Base-by-base conservation (phyloP, 768 basidiomycete species). In the Kwoniella newhampshirensis region DNA sequence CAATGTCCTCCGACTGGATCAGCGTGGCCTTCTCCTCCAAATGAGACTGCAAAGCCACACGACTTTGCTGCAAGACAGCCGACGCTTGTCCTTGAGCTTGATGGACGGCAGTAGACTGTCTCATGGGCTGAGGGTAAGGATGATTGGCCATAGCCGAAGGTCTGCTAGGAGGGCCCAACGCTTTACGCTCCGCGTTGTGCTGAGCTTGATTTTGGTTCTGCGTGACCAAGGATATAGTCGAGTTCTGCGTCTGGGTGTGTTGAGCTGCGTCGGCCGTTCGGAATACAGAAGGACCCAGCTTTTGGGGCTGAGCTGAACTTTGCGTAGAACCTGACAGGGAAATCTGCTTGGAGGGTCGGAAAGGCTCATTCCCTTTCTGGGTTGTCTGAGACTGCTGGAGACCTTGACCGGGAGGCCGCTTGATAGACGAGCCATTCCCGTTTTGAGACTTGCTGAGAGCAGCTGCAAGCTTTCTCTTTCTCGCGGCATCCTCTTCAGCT, bases 1-100 rank as follows among this genome's bases (percentile, higher is more conserved):
- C 73, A 15, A 72, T 73, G 46, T 78, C 77, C 46, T 76, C 73
- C 8, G 63, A 57, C 25, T 67, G 64, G 26, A 70, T 51, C 59
- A 69, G 51, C 13, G 52, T 45, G n/a, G 62, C 59, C 51, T 67
- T 62, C 28, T 68, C 59, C 8, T 67, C 70, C 40, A 69, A 39
- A 36, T 69, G 63, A 35, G 49, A 42, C 45, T 71, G 66, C 18
- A 73, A 46, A 3, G 64, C 66, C 11, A 67, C 56, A 25, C 71
- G 47, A 23, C 59, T 60, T 41, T 73, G 68, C 28, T 63, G 59
- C 2, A 70, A 51, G 2, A 69, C 57, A 40, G 25, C 51, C 20
- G 65, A 63, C 4, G 62, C 51, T 4, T 42, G 17, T 3, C n/a
- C 36, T 7, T 51, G 49, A 20, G 2, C 25, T 21, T 46, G 43